Conservation (phyloP, 352 stramenopile genomes). For the Hyphochytrium catenoides region DNA sequence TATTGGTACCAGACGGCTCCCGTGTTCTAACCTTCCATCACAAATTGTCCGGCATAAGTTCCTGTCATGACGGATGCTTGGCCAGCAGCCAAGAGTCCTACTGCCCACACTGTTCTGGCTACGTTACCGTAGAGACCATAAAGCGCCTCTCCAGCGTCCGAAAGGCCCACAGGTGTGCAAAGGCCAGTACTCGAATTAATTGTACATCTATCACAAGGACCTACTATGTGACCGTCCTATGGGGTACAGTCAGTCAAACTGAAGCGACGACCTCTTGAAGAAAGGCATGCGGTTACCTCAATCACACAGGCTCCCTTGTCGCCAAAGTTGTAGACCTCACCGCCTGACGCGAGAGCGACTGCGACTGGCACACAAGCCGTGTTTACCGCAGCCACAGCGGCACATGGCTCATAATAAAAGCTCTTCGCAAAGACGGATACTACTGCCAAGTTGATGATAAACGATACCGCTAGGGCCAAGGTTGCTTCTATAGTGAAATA, state of each 20-base stretch:
- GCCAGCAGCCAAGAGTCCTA: slow-evolving; percentile 67
- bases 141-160: slow-evolving; percentile 33
- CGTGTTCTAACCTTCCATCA: slow-evolving; percentile 86
- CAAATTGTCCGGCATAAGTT: slow-evolving; percentile 76
- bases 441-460: slow-evolving; percentile 72
- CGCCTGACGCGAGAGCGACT: slow-evolving; percentile 20
- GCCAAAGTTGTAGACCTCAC: slow-evolving; percentile 21
- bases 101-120: slow-evolving; percentile 51
- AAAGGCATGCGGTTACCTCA: too few relatives aligned
- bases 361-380: slow-evolving; percentile 20
- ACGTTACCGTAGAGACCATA: slow-evolving; percentile 24
- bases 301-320: too few relatives aligned
- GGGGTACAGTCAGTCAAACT: too few relatives aligned
- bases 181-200: slow-evolving; percentile 20
- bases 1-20: too few relatives aligned
- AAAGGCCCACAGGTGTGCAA: slow-evolving; percentile 49
- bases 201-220: too few relatives aligned
- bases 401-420: slow-evolving; percentile 41
- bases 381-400: slow-evolving; percentile 13
- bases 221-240: too few relatives aligned
- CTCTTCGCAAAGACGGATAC: slow-evolving; percentile 63
- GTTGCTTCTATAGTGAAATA: slow-evolving; percentile 63
- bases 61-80: slow-evolving; percentile 74
- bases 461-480: slow-evolving; percentile 53
- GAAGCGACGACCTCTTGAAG: too few relatives aligned